Evolutionary conservation across 2,329 filamentous ascomycete genomes (phyloP), one percentile per base, ranked within the genome.

Genomic region (Clathrospora elynae): DNA sequence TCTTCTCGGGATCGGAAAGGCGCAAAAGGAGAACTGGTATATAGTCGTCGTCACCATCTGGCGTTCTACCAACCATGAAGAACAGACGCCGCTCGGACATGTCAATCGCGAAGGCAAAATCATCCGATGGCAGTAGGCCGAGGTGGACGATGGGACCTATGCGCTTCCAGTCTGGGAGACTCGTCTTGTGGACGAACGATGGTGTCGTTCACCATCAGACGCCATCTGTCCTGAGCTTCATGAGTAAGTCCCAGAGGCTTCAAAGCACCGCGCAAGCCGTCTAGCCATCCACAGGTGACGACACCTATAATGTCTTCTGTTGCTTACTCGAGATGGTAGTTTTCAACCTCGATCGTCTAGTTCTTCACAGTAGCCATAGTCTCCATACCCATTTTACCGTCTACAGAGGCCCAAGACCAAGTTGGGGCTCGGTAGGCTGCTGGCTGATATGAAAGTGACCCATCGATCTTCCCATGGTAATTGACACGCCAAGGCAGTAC

Each of bases 351-450:
- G 14, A 49, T 44, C 16, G n/a, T n/a, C n/a, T 19, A 10, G 6
- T 5, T 8, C 2, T 29, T 12, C 5, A 14, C 8, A 8, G 12
- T 6, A 12, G 23, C 3, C 2, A 9, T 12, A 19, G 23, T 17
- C 6, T n/a, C 10, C 10, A 8, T 13, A 2, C 8, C 12, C 3
- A 16, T 6, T 5, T 17, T 12, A 11, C 39, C 40, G 19, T 50
- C 46, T n/a, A 51, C 6, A 9, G 51, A 49, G 4, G 37, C 44
- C 51, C 45, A 57, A 7, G 46, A 50, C 48, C 53, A 57, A 10
- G 37, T 39, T 11, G 48, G 51, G 17, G 48, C 43, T 6, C 48
- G 35, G 18, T 54, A 57, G n/a, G n/a, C n/a, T n/a, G n/a, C n/a
- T n/a, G n/a, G n/a, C n/a, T n/a, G n/a, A n/a, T n/a, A n/a, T n/a